Base-by-base conservation (phyloP, 2,329 filamentous ascomycete genomes). In the Scedosporium dehoogii region DNA sequence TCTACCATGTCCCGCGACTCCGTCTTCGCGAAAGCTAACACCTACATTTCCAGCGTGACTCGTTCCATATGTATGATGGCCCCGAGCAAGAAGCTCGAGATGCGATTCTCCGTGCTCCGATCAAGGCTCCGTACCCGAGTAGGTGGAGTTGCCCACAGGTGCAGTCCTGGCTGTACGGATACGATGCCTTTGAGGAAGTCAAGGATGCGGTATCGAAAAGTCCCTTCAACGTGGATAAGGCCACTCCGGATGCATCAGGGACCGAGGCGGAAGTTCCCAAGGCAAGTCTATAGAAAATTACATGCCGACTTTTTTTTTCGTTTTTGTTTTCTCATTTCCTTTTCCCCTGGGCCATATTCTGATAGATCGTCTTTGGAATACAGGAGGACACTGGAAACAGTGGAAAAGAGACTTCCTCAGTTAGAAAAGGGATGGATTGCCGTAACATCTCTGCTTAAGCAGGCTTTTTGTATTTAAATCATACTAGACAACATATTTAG, bases 91-190 rank as follows among this genome's bases (percentile, higher is more conserved):
- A 62, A 21, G 60, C 60, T 7, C 60, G 60, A 4, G 60, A 62
- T 67, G 70, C 78, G 2, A 79, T 83, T 67, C 68, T 87, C 2
- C 84, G 79, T 1, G 78, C 70, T 59, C 76, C 81, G 60, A 70
- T 81, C 2, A 73, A 77, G 46, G 78, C 76, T 1, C 77, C 80
- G 1, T 89, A 88, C 66, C 86, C 86, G 85, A 61, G 59, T 18
- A 25, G 59, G 29, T 61, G 85, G 81, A 84, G 81, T 1, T 87
- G 85, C 68, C 84, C 84, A 0, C 74, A 81, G 41, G 79, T 85
- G 0, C 85, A 88, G 70, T 79, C 81, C 0, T 88, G 85, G 82
- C 65, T 89, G 57, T 89, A 84, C 66, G 83, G 85, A 0, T 88
- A 88, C 65, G 82, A 88, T 71, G 83, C 84, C 3, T 79, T 80